Base-by-base conservation (phyloP, 2,329 filamentous ascomycete genomes). In the Xylariaceae sp. region DNA sequence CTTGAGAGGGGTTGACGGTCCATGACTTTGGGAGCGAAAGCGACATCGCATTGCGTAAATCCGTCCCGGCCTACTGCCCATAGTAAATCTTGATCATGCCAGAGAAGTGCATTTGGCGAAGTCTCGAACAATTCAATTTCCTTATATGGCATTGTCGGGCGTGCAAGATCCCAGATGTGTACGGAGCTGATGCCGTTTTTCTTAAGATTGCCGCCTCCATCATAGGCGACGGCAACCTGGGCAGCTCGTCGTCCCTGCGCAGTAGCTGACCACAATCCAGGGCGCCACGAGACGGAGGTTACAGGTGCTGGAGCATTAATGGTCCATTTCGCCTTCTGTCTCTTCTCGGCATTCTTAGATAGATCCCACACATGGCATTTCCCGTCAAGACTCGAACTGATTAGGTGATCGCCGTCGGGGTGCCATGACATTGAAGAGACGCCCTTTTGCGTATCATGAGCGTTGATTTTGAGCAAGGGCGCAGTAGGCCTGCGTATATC, bases 161-260 rank as follows among this genome's bases (percentile, higher is more conserved):
- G 78, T 6, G 85, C 86, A n/a, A 90, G 73, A 67, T 90, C 87
- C 86, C 86, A 90, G 17, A 89, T 77, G 54, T 89, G 86, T 12
- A 88, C 84, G 0, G 80, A 76, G 24, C 79, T 82, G 39, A 83
- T 82, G 37, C 84, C 85, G 50, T 81, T 81, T 7, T 80, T 77
- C 54, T 79, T 81, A 39, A 78, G 71, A 63, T 79, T 80, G 37
- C 76, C 76, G n/a, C 69, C 67, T 63, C 85, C 84, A 56, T 87
- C 82, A 66, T 89, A 87, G 1, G 83, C 78, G 2, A 88, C 81
- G 2, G 85, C 84, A 9, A 88, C 76, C 66, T 88, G 85, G 0
- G 86, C 85, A 2, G 83, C 82, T 40, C 86, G 78, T 43, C 81
- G 79, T 3, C 81, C 84, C 61, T 85, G 82, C 0, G 83, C 81